Evolutionary conservation across 306 rosid genomes (phyloP).

Genomic region (Potentilla sterilis): DNA sequence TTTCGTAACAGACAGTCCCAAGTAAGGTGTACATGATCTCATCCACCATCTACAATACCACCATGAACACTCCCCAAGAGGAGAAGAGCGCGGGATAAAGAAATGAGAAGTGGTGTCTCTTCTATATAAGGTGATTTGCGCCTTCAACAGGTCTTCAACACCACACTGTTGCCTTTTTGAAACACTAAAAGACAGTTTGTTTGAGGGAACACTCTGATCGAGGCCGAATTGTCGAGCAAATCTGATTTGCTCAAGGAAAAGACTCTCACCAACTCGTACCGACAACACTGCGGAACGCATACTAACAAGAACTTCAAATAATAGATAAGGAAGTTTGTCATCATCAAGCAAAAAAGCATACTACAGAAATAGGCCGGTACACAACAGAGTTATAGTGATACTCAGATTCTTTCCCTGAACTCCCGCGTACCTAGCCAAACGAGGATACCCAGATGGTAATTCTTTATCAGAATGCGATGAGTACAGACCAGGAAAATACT

Average conservation of each 20-base stretch:
- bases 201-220: not conserved
- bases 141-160: too few relatives aligned
- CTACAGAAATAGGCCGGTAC: not conserved
- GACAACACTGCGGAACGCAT: not conserved
- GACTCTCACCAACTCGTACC: not conserved
- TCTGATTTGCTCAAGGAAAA: not conserved
- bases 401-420: not conserved
- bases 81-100: too few relatives aligned
- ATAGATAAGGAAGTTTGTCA: not conserved
- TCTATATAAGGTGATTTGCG: too few relatives aligned
- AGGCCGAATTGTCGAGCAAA: not conserved
- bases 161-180: not conserved
- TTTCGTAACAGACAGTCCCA: too few relatives aligned
- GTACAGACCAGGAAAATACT: not conserved
- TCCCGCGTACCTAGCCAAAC: not conserved
- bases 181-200: not conserved
- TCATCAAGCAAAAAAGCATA: too few relatives aligned
- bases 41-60: too few relatives aligned
- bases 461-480: not conserved
- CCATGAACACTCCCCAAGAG: too few relatives aligned
- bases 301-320: not conserved
- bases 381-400: not conserved
- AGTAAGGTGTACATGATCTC: too few relatives aligned
- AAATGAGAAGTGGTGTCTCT: too few relatives aligned
- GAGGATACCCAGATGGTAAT: not conserved